A percentile compares a stretch with the other conserved stretches of the same genome.
phyloP scores from a whole-genome alignment of 306 rosid species.

The Aeschynomene evenia region DNA sequence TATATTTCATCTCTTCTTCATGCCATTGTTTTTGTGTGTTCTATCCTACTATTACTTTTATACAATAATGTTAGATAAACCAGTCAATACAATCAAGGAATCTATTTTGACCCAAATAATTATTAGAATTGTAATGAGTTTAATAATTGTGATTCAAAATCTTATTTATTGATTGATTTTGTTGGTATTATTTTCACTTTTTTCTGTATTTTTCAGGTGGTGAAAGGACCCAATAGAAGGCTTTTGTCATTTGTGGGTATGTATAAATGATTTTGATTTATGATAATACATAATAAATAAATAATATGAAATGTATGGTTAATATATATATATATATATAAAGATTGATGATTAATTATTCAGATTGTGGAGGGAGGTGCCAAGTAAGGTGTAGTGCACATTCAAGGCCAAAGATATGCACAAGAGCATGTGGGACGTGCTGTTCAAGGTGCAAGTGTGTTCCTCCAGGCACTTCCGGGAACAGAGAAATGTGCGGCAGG shows the following conservation, averaged over 20 bases:
- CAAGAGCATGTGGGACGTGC: constrained; percentile 43
- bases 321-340: too few relatives aligned
- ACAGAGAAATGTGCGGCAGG: constrained; percentile 44
- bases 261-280: too few relatives aligned
- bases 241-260: constrained; percentile 39
- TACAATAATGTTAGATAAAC: too few relatives aligned
- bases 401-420: constrained; percentile 41
- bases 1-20: neutral
- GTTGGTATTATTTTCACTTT: neutral
- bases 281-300: too few relatives aligned
- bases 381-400: constrained; percentile 30
- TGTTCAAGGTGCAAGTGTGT: constrained; percentile 53
- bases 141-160: too few relatives aligned
- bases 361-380: constrained; percentile 39
- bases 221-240: constrained; percentile 43
- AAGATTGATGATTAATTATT: too few relatives aligned
- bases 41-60: too few relatives aligned
- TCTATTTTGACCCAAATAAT: too few relatives aligned
- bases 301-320: too few relatives aligned
- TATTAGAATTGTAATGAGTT: too few relatives aligned
- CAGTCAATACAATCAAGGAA: too few relatives aligned
- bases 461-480: constrained; percentile 48
- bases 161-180: too few relatives aligned
- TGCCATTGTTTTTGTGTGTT: neutral
- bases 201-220: constrained; percentile 25